Evolutionary conservation across 2,329 filamentous ascomycete genomes (phyloP).

Genomic region (Trichoderma polysporum): DNA sequence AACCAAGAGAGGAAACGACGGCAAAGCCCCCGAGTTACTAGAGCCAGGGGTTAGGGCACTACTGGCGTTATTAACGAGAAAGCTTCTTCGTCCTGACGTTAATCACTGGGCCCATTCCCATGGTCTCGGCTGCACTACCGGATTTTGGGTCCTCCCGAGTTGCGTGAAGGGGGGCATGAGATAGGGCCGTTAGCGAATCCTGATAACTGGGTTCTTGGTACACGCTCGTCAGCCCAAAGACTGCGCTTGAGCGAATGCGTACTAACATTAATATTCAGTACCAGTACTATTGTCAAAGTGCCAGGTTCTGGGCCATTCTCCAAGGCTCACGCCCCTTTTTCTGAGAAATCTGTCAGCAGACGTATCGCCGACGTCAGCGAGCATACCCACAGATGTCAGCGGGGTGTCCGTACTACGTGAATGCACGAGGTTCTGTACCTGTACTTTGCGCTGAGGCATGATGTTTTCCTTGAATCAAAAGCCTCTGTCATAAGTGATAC

Average conservation of each 20-base stretch:
- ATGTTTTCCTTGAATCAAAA: neutral
- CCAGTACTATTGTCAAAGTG: neutral
- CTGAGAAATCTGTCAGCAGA: neutral
- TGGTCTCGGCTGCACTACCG: neutral
- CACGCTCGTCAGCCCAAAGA: neutral
- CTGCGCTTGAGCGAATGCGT: neutral
- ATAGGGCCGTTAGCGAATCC: slow-evolving; percentile 6
- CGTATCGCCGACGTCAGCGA: slow-evolving; percentile 1
- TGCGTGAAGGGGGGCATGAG: neutral
- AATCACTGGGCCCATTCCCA: slow-evolving; percentile 10
- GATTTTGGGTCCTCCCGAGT: neutral
- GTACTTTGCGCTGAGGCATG: neutral
- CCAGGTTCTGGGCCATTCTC: neutral
- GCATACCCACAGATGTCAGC: neutral
- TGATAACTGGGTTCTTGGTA: neutral
- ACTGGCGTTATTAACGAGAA: neutral
- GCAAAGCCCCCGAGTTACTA: neutral
- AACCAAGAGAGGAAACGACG: neutral
- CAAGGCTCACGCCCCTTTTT: neutral
- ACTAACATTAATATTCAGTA: neutral
- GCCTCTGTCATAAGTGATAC: neutral
- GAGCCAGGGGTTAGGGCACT: neutral
- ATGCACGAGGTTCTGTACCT: neutral
- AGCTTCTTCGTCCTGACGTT: neutral
- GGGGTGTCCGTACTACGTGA: neutral